phyloP scores from a whole-genome alignment of 306 rosid species.

The Trifolium subterraneum region DNA sequence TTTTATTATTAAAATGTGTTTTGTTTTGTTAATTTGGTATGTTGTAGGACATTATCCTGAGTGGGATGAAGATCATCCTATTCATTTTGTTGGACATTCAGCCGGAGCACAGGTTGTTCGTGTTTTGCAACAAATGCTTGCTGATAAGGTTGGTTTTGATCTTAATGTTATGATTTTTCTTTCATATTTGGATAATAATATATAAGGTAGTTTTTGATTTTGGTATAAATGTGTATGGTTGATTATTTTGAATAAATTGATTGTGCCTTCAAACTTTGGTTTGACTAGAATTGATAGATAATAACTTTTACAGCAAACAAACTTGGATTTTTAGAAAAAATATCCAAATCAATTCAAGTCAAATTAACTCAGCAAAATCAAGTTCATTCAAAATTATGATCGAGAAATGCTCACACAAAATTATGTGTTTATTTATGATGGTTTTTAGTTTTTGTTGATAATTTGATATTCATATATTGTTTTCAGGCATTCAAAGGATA shows the following conservation, averaged over 20 bases:
- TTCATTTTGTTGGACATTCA: conserved; percentile 96
- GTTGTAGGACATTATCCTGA: conserved; percentile 85
- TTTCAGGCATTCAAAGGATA: conserved; percentile 81
- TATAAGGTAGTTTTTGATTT: background rate
- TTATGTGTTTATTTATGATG: background rate
- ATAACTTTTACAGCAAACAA: background rate
- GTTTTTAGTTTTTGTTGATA: conserved; percentile 8
- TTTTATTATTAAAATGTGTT: conserved; percentile 15
- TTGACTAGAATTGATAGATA: background rate
- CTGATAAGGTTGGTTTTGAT: conserved; percentile 73
- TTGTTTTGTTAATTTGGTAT: conserved; percentile 37
- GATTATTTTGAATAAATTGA: background rate
- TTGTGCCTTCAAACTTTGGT: background rate
- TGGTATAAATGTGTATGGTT: background rate
- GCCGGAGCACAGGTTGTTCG: conserved; percentile 98
- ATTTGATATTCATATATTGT: conserved; percentile 38
- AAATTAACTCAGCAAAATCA: too few relatives aligned
- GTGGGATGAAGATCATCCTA: conserved; percentile 96
- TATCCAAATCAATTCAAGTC: too few relatives aligned
- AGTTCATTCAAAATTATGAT: background rate
- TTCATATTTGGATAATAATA: background rate
- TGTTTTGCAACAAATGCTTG: conserved; percentile 95
- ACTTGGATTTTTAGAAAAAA: too few relatives aligned
- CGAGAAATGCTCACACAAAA: background rate
- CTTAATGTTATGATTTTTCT: background rate